Evolutionary conservation across 1,139 yeast species (phyloP).

Genomic region (Kurtzmaniella quercitrusa): DNA sequence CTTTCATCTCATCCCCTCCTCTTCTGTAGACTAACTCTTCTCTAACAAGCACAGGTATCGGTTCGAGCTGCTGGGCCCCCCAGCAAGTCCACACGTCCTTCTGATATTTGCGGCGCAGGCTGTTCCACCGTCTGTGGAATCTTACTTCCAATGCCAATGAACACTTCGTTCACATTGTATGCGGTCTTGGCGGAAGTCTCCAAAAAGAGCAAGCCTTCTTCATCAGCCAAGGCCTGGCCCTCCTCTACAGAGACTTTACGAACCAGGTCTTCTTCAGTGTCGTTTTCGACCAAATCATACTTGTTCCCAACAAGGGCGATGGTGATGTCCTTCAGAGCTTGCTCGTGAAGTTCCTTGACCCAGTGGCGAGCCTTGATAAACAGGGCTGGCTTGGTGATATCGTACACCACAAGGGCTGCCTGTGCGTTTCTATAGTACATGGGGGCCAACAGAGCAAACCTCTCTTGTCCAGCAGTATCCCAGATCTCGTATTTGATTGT

Average conservation of each 20-base stretch:
- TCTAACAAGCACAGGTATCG: conserved; percentile 2
- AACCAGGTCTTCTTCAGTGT: conserved; percentile 25
- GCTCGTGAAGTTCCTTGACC: conserved; percentile 96
- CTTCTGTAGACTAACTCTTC: not conserved
- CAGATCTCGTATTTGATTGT: conserved; percentile 95
- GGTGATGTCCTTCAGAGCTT: conserved; percentile 84
- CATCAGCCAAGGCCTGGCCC: conserved; percentile 69
- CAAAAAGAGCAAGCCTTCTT: conserved; percentile 74
- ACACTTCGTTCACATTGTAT: conserved; percentile 72
- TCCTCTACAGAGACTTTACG: conserved; percentile 87
- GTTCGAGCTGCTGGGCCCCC: conserved; percentile 2
- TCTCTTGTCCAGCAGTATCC: conserved; percentile 99
- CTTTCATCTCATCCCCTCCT: no score
- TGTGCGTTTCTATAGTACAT: conserved; percentile 99
- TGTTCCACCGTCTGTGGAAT: conserved; percentile 48
- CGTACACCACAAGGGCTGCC: conserved; percentile 94
- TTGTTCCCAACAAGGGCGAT: conserved; percentile 95
- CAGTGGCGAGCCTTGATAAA: conserved; percentile 98
- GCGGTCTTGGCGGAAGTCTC: conserved; percentile 97
- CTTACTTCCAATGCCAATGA: conserved; percentile 78
- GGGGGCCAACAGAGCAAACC: conserved; percentile 95
- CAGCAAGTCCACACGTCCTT: conserved; percentile 29
- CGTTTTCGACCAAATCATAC: conserved; percentile 58
- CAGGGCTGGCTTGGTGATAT: conserved; percentile 94
- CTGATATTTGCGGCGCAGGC: conserved; percentile 8